A percentile compares a stretch with the other conserved stretches of the same genome.
Evolutionary conservation across 75 land plant species (phyloP).

Genomic region (Ceratopteris richardii): DNA sequence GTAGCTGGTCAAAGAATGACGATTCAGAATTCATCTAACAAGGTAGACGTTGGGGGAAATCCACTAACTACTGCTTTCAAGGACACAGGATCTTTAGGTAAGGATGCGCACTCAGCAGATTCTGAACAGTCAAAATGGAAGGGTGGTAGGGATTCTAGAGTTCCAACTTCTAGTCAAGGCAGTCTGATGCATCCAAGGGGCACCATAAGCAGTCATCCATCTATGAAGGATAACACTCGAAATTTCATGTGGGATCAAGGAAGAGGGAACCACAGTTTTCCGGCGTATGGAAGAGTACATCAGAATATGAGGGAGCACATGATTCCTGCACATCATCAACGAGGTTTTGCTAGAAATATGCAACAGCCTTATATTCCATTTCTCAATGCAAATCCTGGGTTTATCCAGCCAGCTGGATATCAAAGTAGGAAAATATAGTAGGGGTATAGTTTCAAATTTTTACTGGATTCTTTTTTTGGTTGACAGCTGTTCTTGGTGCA

Average conservation of each 20-base stretch:
- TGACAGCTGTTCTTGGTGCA: not conserved
- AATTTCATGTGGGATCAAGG: conserved; percentile 4
- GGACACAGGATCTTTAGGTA: not conserved
- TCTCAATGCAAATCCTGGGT: conserved; percentile 1
- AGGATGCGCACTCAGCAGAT: not conserved
- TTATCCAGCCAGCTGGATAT: not conserved
- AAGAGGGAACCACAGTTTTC: not conserved
- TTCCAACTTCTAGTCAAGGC: not conserved
- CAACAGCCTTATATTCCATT: not conserved
- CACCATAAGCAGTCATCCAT: not conserved
- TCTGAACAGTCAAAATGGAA: not conserved
- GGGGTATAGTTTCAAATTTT: not conserved
- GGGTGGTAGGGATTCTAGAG: not conserved
- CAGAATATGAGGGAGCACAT: not conserved
- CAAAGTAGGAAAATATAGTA: not conserved
- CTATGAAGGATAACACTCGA: not conserved
- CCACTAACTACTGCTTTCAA: no score
- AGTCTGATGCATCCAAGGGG: not conserved
- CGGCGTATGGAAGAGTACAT: not conserved
- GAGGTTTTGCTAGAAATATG: not conserved
- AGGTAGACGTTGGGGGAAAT: no score
- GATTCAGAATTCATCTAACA: no score
- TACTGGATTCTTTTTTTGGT: no score
- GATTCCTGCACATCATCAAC: not conserved
- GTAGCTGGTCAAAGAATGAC: no score